These are phyloP conservation scores for Lunasporangiospora selenospora DNA, from an alignment of 192 early-diverging fungal species.

Conservation along the genomic window DNA sequence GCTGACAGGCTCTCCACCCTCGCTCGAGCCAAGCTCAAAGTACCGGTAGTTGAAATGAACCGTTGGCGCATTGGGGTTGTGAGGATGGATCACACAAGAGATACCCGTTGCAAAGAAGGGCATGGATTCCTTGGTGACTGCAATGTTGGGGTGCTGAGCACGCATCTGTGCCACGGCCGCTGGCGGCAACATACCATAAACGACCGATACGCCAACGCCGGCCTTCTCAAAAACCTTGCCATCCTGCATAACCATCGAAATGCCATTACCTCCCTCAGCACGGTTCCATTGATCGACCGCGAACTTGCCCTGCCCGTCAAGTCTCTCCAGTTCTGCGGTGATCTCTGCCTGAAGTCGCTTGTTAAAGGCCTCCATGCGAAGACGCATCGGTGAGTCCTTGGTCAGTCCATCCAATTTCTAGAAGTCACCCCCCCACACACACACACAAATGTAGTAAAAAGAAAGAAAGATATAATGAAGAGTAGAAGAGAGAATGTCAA, in stretches of 20 bases:
- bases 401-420: constrained; percentile 54
- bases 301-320: constrained; percentile 70
- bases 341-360: constrained; percentile 81
- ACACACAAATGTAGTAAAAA: not conserved
- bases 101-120: constrained; percentile 92
- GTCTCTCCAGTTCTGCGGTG: constrained; percentile 67
- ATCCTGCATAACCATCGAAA: constrained; percentile 90
- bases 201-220: constrained; percentile 92
- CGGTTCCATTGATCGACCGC: constrained; percentile 84
- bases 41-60: constrained; percentile 98
- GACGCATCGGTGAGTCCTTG: constrained; percentile 70
- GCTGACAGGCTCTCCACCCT: constrained; percentile 68
- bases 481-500: too few relatives aligned
- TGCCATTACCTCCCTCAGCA: constrained; percentile 91
- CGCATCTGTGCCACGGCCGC: constrained; percentile 89
- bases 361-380: constrained; percentile 84
- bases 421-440: too few relatives aligned
- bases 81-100: constrained; percentile 92
- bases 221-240: constrained; percentile 97
- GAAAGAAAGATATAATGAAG: not conserved
- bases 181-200: constrained; percentile 82
- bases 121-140: constrained; percentile 59
- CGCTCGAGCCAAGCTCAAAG: constrained; percentile 84
- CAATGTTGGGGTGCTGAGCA: constrained; percentile 76
- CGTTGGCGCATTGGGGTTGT: constrained; percentile 96